Conservation (phyloP, 805 yeast genomes). For the Monosporozyma aerobia region DNA sequence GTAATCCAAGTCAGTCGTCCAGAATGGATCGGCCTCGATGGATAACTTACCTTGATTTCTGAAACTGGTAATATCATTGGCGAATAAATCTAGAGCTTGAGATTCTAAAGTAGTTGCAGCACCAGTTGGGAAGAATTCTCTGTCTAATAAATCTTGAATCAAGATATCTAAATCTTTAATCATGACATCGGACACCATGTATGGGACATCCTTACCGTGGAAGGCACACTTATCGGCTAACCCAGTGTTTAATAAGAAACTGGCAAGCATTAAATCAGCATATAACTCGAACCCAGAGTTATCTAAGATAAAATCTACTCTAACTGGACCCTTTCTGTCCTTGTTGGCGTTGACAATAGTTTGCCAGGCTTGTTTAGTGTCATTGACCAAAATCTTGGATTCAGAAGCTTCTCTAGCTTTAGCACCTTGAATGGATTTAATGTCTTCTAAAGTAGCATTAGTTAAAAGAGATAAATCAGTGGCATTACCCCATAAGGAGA, state of each 20-base stretch:
- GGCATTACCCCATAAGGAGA: constrained; percentile 97
- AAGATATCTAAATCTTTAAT: constrained; percentile 63
- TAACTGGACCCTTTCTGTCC: constrained; percentile 23
- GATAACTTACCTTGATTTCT: constrained; percentile 39
- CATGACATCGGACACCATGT: constrained; percentile 97
- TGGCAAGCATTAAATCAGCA: constrained; percentile 63
- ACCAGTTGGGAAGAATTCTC: constrained; percentile 38
- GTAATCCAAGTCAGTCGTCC: constrained; percentile 77
- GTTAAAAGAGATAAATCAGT: constrained; percentile 87
- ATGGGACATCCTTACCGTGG: constrained; percentile 86
- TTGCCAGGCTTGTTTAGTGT: constrained; percentile 60
- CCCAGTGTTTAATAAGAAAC: constrained; percentile 63
- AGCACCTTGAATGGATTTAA: constrained; percentile 84
- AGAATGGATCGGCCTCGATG: constrained; percentile 58
- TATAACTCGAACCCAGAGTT: constrained; percentile 93
- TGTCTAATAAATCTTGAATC: constrained; percentile 45
- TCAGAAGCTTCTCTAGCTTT: constrained; percentile 77
- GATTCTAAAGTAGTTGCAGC: constrained; percentile 18
- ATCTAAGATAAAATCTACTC: constrained; percentile 80
- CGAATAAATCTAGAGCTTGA: constrained; percentile 41
- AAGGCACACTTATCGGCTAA: constrained; percentile 55
- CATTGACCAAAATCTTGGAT: constrained; percentile 68
- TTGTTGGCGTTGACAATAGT: constrained; percentile 23
- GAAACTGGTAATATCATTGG: constrained; percentile 37
- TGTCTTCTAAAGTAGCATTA: constrained; percentile 81